phyloP scores from a whole-genome alignment of 257 asterid genomes.

The Schizonepeta tenuifolia region DNA sequence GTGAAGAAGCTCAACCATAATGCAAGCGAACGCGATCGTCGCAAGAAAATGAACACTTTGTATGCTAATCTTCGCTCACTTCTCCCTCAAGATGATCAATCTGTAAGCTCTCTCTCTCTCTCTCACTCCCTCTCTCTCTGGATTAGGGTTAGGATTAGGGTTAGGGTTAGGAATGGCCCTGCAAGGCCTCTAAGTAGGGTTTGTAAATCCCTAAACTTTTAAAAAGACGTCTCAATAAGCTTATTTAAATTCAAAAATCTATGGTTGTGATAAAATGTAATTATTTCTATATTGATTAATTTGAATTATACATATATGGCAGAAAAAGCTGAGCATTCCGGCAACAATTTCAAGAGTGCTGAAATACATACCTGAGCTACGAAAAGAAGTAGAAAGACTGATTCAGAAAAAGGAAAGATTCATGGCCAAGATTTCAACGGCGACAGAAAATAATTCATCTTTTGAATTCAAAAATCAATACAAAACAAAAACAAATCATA shows the following conservation, averaged over 20 bases:
- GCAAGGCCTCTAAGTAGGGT: no score
- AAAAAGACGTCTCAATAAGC: neutral
- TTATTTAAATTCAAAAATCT: no score
- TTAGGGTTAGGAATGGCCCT: no score
- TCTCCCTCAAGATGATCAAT: slow-evolving; percentile 65
- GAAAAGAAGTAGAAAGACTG: slow-evolving; percentile 55
- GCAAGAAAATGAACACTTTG: slow-evolving; percentile 60
- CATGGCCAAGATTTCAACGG: slow-evolving; percentile 28
- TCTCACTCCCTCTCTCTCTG: no score
- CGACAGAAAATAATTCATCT: slow-evolving; percentile 22
- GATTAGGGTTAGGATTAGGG: no score
- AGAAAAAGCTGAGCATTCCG: slow-evolving; percentile 75
- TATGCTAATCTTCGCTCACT: slow-evolving; percentile 68
- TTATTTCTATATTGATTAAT: neutral
- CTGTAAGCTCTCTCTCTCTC: slow-evolving; percentile 30
- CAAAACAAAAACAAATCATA: neutral
- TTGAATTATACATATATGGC: slow-evolving; percentile 21
- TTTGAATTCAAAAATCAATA: slow-evolving; percentile 15
- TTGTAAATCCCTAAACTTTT: no score
- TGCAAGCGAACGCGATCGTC: slow-evolving; percentile 82
- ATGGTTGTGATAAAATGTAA: no score
- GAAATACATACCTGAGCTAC: slow-evolving; percentile 79
- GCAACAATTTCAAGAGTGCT: slow-evolving; percentile 59
- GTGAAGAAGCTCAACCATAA: slow-evolving; percentile 73
- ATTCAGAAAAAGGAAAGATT: slow-evolving; percentile 49